These are phyloP conservation scores for Candida manassasensis DNA, from an alignment of 805 yeast genomes.

Conservation along the genomic window DNA sequence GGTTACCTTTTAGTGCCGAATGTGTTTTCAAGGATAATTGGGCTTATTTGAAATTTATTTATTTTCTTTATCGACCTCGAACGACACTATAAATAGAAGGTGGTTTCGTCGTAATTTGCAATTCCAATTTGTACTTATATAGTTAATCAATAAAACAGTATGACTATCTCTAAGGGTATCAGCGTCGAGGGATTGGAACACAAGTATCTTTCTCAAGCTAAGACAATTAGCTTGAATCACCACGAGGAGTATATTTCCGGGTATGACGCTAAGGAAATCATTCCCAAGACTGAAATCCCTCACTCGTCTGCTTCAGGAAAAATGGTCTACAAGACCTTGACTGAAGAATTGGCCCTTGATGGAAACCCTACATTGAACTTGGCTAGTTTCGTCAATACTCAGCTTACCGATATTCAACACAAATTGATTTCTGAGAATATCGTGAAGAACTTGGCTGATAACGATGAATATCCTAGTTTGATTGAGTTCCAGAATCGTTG, in stretches of 20 bases:
- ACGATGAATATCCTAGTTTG: constrained; percentile 88
- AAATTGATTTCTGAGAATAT: constrained; percentile 63
- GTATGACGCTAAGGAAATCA: constrained; percentile 24
- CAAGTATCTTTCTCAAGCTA: constrained; percentile 21
- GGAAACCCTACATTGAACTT: constrained; percentile 80
- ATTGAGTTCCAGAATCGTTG: constrained; percentile 78
- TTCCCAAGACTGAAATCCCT: constrained; percentile 63
- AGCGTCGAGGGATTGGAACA: constrained; percentile 40
- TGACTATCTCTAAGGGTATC: constrained; percentile 44
- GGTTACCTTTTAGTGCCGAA: too few species aligned
- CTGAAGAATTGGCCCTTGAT: constrained; percentile 73
- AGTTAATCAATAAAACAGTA: too few species aligned
- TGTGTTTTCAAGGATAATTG: neutral
- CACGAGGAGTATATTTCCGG: constrained; percentile 28
- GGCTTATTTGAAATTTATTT: neutral
- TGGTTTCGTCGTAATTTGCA: too few species aligned
- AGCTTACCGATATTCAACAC: constrained; percentile 37
- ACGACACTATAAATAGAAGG: too few species aligned
- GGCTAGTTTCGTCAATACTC: constrained; percentile 87
- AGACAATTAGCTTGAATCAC: constrained; percentile 18
- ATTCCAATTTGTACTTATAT: too few species aligned
- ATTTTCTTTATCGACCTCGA: too few species aligned
- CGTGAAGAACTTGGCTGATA: constrained; percentile 86
- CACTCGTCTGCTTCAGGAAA: constrained; percentile 47
- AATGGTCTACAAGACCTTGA: constrained; percentile 57